Conservation (phyloP, 257 asterid genomes). For the Capsicum rhomboideum region DNA sequence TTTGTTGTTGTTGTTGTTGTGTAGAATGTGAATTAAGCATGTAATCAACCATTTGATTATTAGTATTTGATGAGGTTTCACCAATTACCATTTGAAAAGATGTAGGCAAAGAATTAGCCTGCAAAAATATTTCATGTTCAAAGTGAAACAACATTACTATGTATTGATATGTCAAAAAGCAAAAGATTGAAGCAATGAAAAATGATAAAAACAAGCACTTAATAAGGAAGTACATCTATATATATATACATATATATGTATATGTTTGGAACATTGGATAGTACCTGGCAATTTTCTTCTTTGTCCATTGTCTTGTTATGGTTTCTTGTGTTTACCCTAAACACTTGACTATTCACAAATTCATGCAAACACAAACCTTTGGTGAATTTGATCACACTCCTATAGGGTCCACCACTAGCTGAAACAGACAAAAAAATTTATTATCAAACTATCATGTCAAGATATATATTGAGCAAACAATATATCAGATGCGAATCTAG, state of each 20-base stretch:
- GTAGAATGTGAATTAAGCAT: constrained; percentile 33
- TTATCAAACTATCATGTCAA: constrained; percentile 3
- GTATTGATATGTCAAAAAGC: background rate
- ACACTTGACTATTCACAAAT: constrained; percentile 19
- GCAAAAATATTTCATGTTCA: constrained; percentile 25
- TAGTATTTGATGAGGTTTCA: constrained; percentile 25
- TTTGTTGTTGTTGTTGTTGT: constrained; percentile 5
- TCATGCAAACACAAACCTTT: constrained; percentile 16
- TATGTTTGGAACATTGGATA: background rate
- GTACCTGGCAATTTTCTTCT: constrained; percentile 61
- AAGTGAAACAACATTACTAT: constrained; percentile 24
- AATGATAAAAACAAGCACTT: background rate
- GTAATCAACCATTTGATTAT: constrained; percentile 41
- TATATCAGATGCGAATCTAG: background rate
- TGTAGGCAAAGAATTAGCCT: constrained; percentile 29
- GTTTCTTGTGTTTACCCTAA: background rate
- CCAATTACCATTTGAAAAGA: constrained; percentile 27
- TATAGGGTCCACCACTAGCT: constrained; percentile 40
- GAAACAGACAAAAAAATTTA: constrained; percentile 1
- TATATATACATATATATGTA: background rate
- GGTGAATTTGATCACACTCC: constrained; percentile 17
- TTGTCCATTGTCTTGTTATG: constrained; percentile 44
- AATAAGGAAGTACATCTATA: background rate
- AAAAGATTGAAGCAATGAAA: background rate
- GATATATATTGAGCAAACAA: background rate